Conservation (phyloP, 306 rosid genomes). For the Prunus fruticosa region DNA sequence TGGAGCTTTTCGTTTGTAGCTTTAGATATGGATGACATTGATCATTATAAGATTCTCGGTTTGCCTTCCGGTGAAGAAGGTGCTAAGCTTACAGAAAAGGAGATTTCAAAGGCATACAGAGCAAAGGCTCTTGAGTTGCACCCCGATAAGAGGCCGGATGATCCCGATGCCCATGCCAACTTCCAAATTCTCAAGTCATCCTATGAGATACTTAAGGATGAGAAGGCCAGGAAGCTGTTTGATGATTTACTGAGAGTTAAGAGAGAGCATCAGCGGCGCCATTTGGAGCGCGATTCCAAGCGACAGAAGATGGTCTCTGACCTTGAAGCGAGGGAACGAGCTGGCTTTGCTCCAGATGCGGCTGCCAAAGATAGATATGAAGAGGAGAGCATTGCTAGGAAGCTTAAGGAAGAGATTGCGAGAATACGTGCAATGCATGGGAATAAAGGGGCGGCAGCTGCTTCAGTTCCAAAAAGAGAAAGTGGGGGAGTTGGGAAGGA, state of each 20-base stretch:
- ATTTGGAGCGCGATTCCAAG: conserved; percentile 66
- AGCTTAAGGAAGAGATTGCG: conserved; percentile 73
- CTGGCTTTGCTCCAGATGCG: conserved; percentile 53
- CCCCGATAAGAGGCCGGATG: conserved; percentile 88
- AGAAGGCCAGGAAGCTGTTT: conserved; percentile 70
- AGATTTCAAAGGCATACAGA: conserved; percentile 74
- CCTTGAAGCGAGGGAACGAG: conserved; percentile 76
- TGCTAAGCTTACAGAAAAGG: conserved; percentile 57
- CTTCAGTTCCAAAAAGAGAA: conserved; percentile 28
- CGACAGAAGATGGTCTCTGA: conserved; percentile 83
- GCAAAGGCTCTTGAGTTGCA: conserved; percentile 73
- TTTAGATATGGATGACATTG: conserved; percentile 47
- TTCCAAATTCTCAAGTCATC: conserved; percentile 69
- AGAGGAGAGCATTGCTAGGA: conserved; percentile 67
- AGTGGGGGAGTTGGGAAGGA: conserved; percentile 38
- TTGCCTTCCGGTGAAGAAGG: conserved; percentile 84
- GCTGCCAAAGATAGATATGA: conserved; percentile 52
- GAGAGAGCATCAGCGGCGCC: conserved; percentile 63
- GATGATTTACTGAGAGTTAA: conserved; percentile 71
- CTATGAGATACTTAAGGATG: conserved; percentile 79
- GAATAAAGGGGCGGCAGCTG: conserved; percentile 37
- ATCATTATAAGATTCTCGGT: conserved; percentile 76
- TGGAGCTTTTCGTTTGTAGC: neutral
- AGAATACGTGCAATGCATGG: conserved; percentile 71
- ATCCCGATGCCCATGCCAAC: conserved; percentile 66